Evolutionary conservation across 208 protist species (phyloP).

Genomic region (Crithidia sp.): DNA sequence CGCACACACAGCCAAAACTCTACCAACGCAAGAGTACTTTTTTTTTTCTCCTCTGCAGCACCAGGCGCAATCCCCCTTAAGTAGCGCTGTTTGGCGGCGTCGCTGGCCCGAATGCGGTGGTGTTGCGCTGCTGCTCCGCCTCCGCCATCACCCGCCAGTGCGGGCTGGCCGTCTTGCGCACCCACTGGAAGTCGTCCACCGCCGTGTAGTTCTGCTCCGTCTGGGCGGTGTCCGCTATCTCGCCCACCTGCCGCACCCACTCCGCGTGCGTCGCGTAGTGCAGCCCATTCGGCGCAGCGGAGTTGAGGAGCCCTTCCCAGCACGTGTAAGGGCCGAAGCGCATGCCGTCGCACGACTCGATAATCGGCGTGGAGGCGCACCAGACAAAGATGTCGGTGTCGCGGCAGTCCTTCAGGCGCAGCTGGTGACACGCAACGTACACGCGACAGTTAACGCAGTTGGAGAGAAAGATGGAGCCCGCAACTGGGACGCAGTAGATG

Average conservation of each 20-base stretch:
- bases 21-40: not conserved
- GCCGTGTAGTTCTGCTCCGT: constrained; percentile 49
- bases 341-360: constrained; percentile 74
- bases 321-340: constrained; percentile 80
- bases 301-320: constrained; percentile 71
- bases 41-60: not conserved
- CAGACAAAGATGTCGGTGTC: constrained; percentile 80
- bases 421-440: constrained; percentile 87
- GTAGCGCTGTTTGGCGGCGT: constrained; percentile 7
- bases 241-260: constrained; percentile 69
- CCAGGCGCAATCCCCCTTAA: not conserved
- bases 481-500: constrained; percentile 67
- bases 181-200: constrained; percentile 91
- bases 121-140: constrained; percentile 33
- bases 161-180: constrained; percentile 77
- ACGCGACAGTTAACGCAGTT: constrained; percentile 66
- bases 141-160: constrained; percentile 74
- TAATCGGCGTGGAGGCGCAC: constrained; percentile 83
- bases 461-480: constrained; percentile 82
- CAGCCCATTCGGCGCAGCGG: constrained; percentile 23
- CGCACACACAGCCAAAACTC: not conserved
- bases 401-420: constrained; percentile 80
- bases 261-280: constrained; percentile 49
- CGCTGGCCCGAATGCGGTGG: constrained; percentile 22
- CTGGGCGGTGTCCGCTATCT: constrained; percentile 42